phyloP scores from a whole-genome alignment of 2,329 filamentous ascomycete genomes.

The Aureobasidium uvarum region DNA sequence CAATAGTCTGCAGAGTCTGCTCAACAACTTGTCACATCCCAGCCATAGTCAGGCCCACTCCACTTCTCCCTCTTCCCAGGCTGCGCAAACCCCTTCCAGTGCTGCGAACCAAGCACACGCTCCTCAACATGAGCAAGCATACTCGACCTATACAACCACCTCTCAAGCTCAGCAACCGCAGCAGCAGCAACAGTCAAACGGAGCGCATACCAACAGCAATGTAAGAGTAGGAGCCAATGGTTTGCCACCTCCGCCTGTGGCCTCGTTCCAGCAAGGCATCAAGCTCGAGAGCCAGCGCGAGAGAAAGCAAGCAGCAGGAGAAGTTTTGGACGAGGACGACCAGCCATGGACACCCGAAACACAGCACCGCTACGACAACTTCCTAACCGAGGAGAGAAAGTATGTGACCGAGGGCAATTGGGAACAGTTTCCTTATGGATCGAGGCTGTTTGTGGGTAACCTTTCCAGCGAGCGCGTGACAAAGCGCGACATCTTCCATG shows the following conservation, averaged over 20 bases:
- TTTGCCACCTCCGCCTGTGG: slow-evolving; percentile 30
- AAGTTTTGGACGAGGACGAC: slow-evolving; percentile 46
- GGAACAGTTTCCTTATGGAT: slow-evolving; percentile 76
- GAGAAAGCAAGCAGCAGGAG: slow-evolving; percentile 34
- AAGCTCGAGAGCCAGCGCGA: slow-evolving; percentile 35
- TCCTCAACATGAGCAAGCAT: slow-evolving; percentile 47
- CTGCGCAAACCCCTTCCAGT: slow-evolving; percentile 37
- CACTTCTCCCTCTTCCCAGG: slow-evolving; percentile 34
- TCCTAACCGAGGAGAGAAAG: slow-evolving; percentile 68
- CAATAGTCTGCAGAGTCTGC: slow-evolving; percentile 22
- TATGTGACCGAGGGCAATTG: slow-evolving; percentile 77
- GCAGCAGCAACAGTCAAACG: slow-evolving; percentile 33
- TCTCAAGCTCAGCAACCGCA: slow-evolving; percentile 5
- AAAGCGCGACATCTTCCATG: slow-evolving; percentile 88
- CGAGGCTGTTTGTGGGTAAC: slow-evolving; percentile 82
- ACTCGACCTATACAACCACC: slow-evolving; percentile 1
- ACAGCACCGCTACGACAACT: slow-evolving; percentile 68
- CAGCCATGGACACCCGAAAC: slow-evolving; percentile 56
- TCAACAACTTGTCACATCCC: slow-evolving; percentile 32
- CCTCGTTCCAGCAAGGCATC: slow-evolving; percentile 30
- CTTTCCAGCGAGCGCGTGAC: slow-evolving; percentile 89
- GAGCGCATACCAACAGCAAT: neutral
- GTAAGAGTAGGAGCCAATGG: slow-evolving; percentile 28
- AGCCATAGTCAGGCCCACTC: slow-evolving; percentile 33
- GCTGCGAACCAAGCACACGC: slow-evolving; percentile 51